Evolutionary conservation across 768 basidiomycete species (phyloP), one percentile per base, ranked within the genome.

Genomic region (Amylocystis lapponica): DNA sequence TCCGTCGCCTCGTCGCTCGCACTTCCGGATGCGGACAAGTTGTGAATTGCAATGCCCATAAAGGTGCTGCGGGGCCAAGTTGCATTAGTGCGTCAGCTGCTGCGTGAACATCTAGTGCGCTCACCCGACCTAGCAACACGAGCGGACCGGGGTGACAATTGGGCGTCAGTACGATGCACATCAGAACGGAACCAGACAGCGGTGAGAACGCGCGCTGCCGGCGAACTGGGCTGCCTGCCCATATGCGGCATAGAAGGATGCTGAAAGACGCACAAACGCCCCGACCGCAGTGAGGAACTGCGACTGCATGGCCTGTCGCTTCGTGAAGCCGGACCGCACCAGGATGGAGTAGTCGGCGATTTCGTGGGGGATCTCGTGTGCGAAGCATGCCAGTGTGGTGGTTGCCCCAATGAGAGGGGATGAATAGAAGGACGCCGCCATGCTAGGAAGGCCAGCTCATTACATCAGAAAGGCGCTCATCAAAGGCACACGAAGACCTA

Each of bases 381-480:
- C 89, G 57, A 94, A 95, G 59, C 91, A 94, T 20, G 92, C 92
- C 35, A 95, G 74, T n/a, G 91, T 92, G 3, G 91, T 94, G 32
- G 91, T 93, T 27, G 92, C 91, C 32, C 92, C 92, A 49, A 95
- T 89, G 45, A 92, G 69, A 3, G 92, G 92, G 26, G 87, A 89
- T n/a, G 89, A 90, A 61, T 94, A 94, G 70, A 94, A 95, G n/a
- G 89, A 91, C 40, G 92, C 91, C 13, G 90, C 86, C 87, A 95
- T 92, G 25, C 89, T 91, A 52, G 27, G 47, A 38, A 21, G 27
- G 39, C 23, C 23, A 39, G 37, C 12, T 9, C 16, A 6, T 17
- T n/a, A n/a, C n/a, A n/a, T n/a, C n/a, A n/a, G n/a, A n/a, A n/a
- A n/a, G n/a, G n/a, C n/a, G n/a, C n/a, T n/a, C 31, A 25, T 13